phyloP scores from a whole-genome alignment of 305 asterid species.

The Ruellia speciosa region DNA sequence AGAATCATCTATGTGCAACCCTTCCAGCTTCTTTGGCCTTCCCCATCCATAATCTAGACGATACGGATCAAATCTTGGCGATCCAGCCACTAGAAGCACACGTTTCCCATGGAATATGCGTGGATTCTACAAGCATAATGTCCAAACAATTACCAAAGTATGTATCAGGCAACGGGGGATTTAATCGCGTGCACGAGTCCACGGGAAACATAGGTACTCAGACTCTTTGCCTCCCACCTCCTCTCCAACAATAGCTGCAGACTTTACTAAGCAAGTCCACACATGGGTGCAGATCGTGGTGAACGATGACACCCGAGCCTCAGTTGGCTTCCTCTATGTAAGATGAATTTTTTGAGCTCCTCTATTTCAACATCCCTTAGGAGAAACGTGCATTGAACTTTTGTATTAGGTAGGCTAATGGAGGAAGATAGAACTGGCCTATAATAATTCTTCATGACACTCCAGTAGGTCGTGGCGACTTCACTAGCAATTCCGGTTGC shows the following conservation, averaged over 20 bases:
- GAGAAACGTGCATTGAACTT: constrained; percentile 16
- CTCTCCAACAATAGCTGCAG: constrained; percentile 13
- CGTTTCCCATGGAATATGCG: too few relatives aligned
- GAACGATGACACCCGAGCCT: constrained; percentile 13
- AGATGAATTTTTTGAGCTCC: constrained; percentile 17
- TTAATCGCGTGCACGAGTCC: too few relatives aligned
- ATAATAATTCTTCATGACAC: too few relatives aligned
- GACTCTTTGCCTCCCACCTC: too few relatives aligned
- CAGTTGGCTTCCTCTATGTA: neutral
- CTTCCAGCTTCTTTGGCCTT: too few relatives aligned
- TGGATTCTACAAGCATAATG: constrained; percentile 8
- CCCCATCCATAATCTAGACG: too few relatives aligned
- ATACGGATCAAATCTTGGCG: too few relatives aligned
- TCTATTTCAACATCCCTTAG: constrained; percentile 3
- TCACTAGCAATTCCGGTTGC: too few relatives aligned
- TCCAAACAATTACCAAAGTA: constrained; percentile 32
- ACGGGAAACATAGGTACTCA: too few relatives aligned
- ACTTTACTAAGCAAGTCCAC: constrained; percentile 28
- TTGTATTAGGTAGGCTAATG: neutral
- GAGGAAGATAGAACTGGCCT: neutral
- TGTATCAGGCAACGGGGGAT: constrained; percentile 26
- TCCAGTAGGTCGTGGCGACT: constrained; percentile 2
- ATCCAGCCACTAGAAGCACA: too few relatives aligned
- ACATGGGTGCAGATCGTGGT: constrained; percentile 14
- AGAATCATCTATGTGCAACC: too few relatives aligned